Percentiles rank a stretch among this genome's conserved stretches.
These are phyloP conservation scores for Camillea tinctor DNA, from an alignment of 2,329 filamentous ascomycete genomes.

Conservation along the genomic window DNA sequence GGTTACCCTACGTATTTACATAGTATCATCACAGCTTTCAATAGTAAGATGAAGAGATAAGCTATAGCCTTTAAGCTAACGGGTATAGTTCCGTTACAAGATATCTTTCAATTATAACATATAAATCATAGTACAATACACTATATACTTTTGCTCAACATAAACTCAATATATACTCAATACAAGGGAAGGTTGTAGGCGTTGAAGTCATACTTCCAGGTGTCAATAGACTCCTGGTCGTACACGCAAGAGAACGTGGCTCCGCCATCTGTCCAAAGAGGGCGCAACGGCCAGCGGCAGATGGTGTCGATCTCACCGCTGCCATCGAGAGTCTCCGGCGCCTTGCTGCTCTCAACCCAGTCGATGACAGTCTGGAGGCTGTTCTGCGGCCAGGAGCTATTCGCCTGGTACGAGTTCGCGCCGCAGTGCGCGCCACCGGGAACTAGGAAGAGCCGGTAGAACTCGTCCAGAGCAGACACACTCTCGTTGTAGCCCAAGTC, in stretches of 20 bases:
- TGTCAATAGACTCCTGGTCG: conserved; percentile 17
- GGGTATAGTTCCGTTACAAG: too few species aligned
- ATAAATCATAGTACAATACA: background rate
- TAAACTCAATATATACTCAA: too few species aligned
- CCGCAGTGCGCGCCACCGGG: conserved; percentile 53
- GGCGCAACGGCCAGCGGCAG: conserved; percentile 43
- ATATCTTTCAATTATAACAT: too few species aligned
- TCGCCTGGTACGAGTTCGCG: conserved; percentile 39
- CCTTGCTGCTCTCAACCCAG: conserved; percentile 51
- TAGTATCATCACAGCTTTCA: too few species aligned
- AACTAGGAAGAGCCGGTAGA: conserved; percentile 39
- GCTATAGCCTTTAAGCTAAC: too few species aligned
- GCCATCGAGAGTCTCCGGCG: conserved; percentile 43
- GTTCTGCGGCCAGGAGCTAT: conserved; percentile 41
- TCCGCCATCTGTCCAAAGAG: conserved; percentile 38
- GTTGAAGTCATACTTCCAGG: conserved; percentile 21
- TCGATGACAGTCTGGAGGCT: conserved; percentile 47
- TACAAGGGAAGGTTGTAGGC: conserved; percentile 18
- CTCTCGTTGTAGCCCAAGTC: conserved; percentile 37
- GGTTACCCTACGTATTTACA: too few species aligned
- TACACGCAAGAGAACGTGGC: conserved; percentile 20
- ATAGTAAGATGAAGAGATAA: too few species aligned
- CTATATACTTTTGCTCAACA: background rate
- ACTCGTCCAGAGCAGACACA: conserved; percentile 44
- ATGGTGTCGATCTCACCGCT: conserved; percentile 37